These are phyloP conservation scores for Wickerhamomyces sp. DNA, from an alignment of 1,139 yeast species.

Conservation along the genomic window DNA sequence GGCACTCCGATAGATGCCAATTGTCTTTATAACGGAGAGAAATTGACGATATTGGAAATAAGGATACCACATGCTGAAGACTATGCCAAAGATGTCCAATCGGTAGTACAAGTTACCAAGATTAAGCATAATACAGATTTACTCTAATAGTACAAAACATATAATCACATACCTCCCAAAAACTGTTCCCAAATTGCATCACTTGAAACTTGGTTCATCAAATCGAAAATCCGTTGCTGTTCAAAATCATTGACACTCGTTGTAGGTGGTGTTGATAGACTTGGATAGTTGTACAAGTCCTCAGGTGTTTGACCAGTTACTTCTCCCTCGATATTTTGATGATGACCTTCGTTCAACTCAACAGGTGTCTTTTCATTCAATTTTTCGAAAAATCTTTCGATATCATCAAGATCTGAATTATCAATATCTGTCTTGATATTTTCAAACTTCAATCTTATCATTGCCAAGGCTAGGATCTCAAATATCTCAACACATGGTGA, in stretches of 20 bases:
- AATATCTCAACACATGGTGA: conserved; percentile 64
- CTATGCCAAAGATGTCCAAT: not conserved
- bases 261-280: conserved; percentile 16
- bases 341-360: conserved; percentile 4
- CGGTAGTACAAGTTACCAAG: conserved; percentile 7
- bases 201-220: conserved; percentile 22
- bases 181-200: conserved; percentile 23
- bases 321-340: not conserved
- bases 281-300: conserved; percentile 8
- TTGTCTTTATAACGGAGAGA: conserved; percentile 17
- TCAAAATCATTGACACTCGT: conserved; percentile 14
- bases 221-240: conserved; percentile 21
- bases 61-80: conserved; percentile 8
- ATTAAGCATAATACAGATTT: conserved; percentile 8
- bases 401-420: conserved; percentile 17
- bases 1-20: conserved; percentile 18
- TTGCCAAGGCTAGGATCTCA: conserved; percentile 67
- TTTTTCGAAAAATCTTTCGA: conserved; percentile 21
- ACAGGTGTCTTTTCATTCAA: conserved; percentile 17
- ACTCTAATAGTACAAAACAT: not conserved
- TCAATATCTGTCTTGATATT: conserved; percentile 7
- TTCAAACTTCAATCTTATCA: conserved; percentile 56
- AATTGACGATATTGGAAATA: conserved; percentile 7
- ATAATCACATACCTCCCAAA: conserved; percentile 12
- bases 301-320: conserved; percentile 2